Evolutionary conservation across 768 basidiomycete genomes (phyloP).

Genomic region (Agaricus subrufescens): DNA sequence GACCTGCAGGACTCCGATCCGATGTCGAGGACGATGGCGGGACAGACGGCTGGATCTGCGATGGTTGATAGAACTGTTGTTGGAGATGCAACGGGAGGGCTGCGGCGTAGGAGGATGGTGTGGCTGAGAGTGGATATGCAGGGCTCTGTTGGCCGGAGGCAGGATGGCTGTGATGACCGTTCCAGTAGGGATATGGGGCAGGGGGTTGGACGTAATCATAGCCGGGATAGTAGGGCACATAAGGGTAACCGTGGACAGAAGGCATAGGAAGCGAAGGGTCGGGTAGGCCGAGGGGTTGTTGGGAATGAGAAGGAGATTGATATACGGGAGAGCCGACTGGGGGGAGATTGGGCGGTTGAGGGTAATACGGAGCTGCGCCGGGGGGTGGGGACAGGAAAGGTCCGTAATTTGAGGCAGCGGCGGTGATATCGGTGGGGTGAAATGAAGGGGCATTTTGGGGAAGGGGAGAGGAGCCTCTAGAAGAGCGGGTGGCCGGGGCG

Average conservation of each 20-base stretch:
- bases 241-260: conserved; percentile 9
- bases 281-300: neutral
- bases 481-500: neutral
- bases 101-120: conserved; percentile 11
- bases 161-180: conserved; percentile 18
- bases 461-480: neutral
- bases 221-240: conserved; percentile 9
- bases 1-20: neutral
- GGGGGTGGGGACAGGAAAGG: conserved; percentile 2
- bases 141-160: conserved; percentile 22
- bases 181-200: conserved; percentile 37
- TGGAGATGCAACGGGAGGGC: conserved; percentile 12
- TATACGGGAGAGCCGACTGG: conserved; percentile 7
- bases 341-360: conserved; percentile 7
- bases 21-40: neutral
- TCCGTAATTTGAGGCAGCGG: neutral
- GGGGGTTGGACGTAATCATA: conserved; percentile 18
- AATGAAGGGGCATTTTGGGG: conserved; percentile 1
- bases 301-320: conserved; percentile 10
- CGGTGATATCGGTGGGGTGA: conserved; percentile 1
- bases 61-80: conserved; percentile 9
- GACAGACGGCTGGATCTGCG: neutral
- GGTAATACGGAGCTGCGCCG: conserved; percentile 16
- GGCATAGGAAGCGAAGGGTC: conserved; percentile 12
- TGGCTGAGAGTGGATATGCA: conserved; percentile 15